phyloP scores from a whole-genome alignment of 1,139 yeast genomes.

The Candida buenavistaensis region DNA sequence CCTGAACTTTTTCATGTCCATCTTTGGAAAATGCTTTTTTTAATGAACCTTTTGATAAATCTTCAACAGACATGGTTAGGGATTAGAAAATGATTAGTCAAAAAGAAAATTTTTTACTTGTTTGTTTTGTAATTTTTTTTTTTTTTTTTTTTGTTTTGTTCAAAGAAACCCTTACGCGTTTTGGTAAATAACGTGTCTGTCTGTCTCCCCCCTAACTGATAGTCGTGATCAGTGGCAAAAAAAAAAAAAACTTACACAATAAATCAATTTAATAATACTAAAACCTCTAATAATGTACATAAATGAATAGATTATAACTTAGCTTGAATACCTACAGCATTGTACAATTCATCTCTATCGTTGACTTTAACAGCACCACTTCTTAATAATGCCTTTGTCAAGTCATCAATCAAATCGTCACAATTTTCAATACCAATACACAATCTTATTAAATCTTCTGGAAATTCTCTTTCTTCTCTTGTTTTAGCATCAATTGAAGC shows the following conservation, averaged over 20 bases:
- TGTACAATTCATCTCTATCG: constrained; percentile 43
- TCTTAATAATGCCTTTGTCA: constrained; percentile 64
- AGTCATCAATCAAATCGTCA: constrained; percentile 68
- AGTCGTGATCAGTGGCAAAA: too few species aligned
- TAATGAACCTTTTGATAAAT: too few species aligned
- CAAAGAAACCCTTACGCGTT: too few species aligned
- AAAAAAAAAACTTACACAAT: too few species aligned
- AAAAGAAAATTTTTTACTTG: too few species aligned
- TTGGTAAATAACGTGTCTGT: too few species aligned
- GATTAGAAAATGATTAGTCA: too few species aligned
- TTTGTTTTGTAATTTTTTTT: too few species aligned
- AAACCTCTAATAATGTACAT: background rate
- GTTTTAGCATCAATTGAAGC: constrained; percentile 92
- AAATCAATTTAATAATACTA: too few species aligned
- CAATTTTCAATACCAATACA: constrained; percentile 84
- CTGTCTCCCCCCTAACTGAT: too few species aligned
- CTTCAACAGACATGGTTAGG: too few species aligned
- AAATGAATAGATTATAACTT: constrained; percentile 27
- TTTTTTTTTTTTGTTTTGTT: too few species aligned
- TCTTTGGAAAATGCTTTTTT: constrained; percentile 25
- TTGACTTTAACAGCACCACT: constrained; percentile 60
- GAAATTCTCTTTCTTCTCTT: constrained; percentile 83
- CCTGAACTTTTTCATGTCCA: constrained; percentile 22
- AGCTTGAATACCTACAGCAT: constrained; percentile 43
- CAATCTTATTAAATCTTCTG: constrained; percentile 85